A percentile compares a stretch with the other conserved stretches of the same genome.
Conservation (phyloP, 1,139 yeast genomes). For the Pichia sp. region DNA sequence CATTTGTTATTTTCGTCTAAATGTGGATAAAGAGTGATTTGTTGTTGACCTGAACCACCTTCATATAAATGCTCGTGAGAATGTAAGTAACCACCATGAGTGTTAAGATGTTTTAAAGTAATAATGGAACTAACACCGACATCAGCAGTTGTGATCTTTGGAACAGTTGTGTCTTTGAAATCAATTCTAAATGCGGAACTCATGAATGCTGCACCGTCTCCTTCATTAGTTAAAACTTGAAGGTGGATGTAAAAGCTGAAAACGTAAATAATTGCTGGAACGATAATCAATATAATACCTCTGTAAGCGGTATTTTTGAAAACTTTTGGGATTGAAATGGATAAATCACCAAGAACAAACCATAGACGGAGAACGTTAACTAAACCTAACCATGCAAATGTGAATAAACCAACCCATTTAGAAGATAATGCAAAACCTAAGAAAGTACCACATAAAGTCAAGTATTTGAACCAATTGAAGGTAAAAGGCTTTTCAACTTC, state of each 20-base stretch:
- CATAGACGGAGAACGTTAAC: slow-evolving; percentile 73
- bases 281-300: slow-evolving; percentile 54
- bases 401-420: slow-evolving; percentile 97
- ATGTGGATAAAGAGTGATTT: slow-evolving; percentile 89
- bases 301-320: slow-evolving; percentile 50
- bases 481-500: slow-evolving; percentile 75
- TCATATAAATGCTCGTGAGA: slow-evolving; percentile 83
- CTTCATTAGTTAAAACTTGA: slow-evolving; percentile 60
- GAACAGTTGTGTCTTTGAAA: slow-evolving; percentile 64
- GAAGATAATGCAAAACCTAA: slow-evolving; percentile 85
- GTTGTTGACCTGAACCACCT: slow-evolving; percentile 94
- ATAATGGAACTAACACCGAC: slow-evolving; percentile 85
- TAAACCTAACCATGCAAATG: slow-evolving; percentile 86
- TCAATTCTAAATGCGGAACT: slow-evolving; percentile 82
- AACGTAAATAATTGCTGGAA: slow-evolving; percentile 66
- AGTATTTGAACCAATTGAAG: slow-evolving; percentile 60
- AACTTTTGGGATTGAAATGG: slow-evolving; percentile 47
- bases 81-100: slow-evolving; percentile 93
- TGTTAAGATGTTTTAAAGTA: slow-evolving; percentile 73
- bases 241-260: slow-evolving; percentile 78
- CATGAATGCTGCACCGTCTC: slow-evolving; percentile 88
- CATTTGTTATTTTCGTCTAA: slow-evolving; percentile 84
- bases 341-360: slow-evolving; percentile 83
- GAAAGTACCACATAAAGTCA: slow-evolving; percentile 70
- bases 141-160: slow-evolving; percentile 62